phyloP scores from a whole-genome alignment of 352 stramenopile genomes.

The Globisporangium radiosum region DNA sequence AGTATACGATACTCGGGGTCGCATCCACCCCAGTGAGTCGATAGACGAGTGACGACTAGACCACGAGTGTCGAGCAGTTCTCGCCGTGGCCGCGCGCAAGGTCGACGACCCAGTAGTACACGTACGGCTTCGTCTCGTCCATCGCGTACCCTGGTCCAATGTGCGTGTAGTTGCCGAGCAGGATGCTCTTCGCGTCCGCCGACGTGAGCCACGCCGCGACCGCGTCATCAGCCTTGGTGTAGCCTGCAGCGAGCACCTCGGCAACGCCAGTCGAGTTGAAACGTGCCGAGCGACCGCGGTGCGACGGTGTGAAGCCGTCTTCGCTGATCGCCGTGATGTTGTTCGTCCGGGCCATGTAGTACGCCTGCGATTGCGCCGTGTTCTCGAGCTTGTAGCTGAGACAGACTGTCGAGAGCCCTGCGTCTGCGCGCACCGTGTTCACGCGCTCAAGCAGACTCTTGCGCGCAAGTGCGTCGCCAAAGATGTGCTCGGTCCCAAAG shows the following conservation, averaged over 20 bases:
- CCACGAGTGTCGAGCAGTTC: not conserved
- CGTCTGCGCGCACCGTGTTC: constrained; percentile 5
- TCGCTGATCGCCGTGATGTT: constrained; percentile 14
- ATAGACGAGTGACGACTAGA: not conserved
- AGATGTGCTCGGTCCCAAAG: not conserved
- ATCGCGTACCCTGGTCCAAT: constrained; percentile 23
- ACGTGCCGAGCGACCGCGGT: constrained; percentile 13
- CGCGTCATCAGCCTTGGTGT: constrained; percentile 11
- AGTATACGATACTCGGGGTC: too few relatives aligned
- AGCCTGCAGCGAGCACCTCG: constrained; percentile 22
- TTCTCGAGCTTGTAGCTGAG: constrained; percentile 18
- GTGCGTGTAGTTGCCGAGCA: constrained; percentile 26
- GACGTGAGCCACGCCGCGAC: constrained; percentile 22
- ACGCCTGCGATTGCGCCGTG: constrained; percentile 18
- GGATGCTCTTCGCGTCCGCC: constrained; percentile 4
- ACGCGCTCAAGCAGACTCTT: constrained; percentile 9
- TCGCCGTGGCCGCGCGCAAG: constrained; percentile 6
- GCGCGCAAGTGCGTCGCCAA: constrained; percentile 2
- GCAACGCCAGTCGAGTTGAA: constrained; percentile 26
- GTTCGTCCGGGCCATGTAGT: constrained; percentile 19
- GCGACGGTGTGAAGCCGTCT: constrained; percentile 16
- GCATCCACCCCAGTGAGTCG: too few relatives aligned
- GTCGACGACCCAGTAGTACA: constrained; percentile 24
- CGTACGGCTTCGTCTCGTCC: constrained; percentile 17
- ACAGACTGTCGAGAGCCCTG: constrained; percentile 3